Conservation (phyloP, 768 basidiomycete species). For the Tricholoma bakamatsutake region DNA sequence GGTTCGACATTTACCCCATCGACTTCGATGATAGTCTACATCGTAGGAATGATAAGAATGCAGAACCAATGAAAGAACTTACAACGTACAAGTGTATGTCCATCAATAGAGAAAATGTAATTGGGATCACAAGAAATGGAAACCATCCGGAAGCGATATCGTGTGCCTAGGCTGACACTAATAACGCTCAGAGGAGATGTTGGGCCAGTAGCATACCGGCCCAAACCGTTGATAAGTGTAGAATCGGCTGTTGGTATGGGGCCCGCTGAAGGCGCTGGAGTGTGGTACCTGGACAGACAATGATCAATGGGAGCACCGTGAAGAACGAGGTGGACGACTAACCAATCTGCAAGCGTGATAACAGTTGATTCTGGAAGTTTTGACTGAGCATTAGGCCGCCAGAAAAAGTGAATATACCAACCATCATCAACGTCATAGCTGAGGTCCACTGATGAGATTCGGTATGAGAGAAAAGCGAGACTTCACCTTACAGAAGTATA, state of each 20-base stretch:
- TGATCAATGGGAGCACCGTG: no score
- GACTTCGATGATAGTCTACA: conserved; percentile 30
- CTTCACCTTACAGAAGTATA: conserved; percentile 20
- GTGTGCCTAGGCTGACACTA: conserved; percentile 28
- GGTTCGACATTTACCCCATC: conserved; percentile 27
- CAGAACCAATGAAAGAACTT: no score
- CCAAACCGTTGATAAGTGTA: conserved; percentile 31
- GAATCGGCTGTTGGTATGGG: conserved; percentile 19
- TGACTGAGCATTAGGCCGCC: no score
- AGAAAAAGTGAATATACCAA: no score
- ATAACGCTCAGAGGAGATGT: conserved; percentile 33
- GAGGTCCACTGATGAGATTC: no score
- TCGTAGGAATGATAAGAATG: not conserved
- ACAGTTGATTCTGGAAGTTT: conserved; percentile 39
- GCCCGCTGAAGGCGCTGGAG: conserved; percentile 16
- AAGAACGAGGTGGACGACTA: no score
- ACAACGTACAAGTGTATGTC: no score
- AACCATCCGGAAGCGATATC: conserved; percentile 50
- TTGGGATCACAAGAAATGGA: conserved; percentile 41
- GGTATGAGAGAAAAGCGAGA: no score
- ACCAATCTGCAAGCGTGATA: conserved; percentile 35
- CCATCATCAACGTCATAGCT: conserved; percentile 12
- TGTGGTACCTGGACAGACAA: conserved; percentile 29
- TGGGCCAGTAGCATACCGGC: conserved; percentile 35
- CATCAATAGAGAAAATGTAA: conserved; percentile 36